phyloP scores from a whole-genome alignment of 2,329 filamentous ascomycete genomes.

The Monosporascus ibericus region DNA sequence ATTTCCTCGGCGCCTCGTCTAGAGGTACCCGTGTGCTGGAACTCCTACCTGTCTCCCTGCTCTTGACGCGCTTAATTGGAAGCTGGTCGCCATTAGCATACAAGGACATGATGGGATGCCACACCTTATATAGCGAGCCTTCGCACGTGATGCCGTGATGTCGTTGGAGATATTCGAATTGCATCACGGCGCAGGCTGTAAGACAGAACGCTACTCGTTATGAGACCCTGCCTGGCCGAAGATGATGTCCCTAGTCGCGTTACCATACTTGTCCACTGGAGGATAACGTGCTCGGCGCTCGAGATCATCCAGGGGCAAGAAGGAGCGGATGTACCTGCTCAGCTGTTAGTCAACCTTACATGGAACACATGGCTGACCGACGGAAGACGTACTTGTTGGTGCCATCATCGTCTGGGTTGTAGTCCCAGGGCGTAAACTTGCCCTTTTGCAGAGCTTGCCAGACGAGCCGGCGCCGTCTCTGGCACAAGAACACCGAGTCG shows the following conservation, averaged over 20 bases:
- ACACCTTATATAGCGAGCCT: no score
- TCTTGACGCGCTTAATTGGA: no score
- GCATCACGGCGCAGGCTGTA: background rate
- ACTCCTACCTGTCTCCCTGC: no score
- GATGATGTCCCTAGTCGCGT: constrained; percentile 37
- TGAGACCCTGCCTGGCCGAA: constrained; percentile 39
- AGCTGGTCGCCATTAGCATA: no score
- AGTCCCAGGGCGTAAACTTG: constrained; percentile 77
- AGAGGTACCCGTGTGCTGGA: no score
- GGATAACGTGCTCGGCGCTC: constrained; percentile 73
- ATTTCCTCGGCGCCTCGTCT: no score
- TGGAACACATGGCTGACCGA: constrained; percentile 2
- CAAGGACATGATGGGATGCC: no score
- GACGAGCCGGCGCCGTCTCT: constrained; percentile 71
- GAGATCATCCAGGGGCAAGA: constrained; percentile 73
- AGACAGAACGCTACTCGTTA: constrained; percentile 26
- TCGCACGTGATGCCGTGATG: no score
- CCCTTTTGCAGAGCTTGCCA: constrained; percentile 76
- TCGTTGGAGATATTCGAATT: background rate
- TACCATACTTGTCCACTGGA: constrained; percentile 50
- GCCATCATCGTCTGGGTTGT: constrained; percentile 67
- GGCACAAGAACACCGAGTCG: constrained; percentile 64
- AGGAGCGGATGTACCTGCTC: constrained; percentile 74
- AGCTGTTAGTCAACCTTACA: constrained; percentile 23
- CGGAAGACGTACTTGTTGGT: constrained; percentile 49